Evolutionary conservation across 345 rosid species (phyloP).

Genomic region (Camelina sativa): DNA sequence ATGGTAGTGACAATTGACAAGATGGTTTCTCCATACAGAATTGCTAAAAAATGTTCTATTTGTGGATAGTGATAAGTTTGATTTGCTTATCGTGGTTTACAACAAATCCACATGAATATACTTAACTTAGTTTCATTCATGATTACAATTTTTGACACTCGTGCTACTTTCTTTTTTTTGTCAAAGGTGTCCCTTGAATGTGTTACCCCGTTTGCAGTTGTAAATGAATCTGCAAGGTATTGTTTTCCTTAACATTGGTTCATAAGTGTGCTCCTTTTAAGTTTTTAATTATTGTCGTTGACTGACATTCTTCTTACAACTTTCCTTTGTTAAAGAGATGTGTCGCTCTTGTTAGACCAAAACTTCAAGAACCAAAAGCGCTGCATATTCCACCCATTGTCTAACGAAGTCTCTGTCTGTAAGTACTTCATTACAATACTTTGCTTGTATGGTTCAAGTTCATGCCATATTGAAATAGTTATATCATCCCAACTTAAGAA

Average conservation of each 20-base stretch:
- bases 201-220: slow-evolving; percentile 84
- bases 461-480: not conserved
- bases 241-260: not conserved
- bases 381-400: slow-evolving; percentile 90
- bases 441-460: not conserved
- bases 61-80: slow-evolving; percentile 2
- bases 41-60: not conserved
- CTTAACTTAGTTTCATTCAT: not conserved
- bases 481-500: not conserved
- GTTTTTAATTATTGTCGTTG: not conserved
- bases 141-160: not conserved
- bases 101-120: not conserved
- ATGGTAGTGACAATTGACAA: not conserved
- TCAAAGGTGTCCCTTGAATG: slow-evolving; percentile 81
- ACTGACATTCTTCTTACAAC: slow-evolving; percentile 1
- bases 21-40: not conserved
- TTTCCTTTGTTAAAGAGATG: slow-evolving; percentile 57
- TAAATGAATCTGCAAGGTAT: slow-evolving; percentile 88
- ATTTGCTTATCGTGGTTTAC: slow-evolving; percentile 10
- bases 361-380: slow-evolving; percentile 61
- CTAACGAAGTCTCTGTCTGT: slow-evolving; percentile 83
- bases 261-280: not conserved
- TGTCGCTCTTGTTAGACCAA: slow-evolving; percentile 77
- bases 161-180: not conserved
- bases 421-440: slow-evolving; percentile 38